A percentile compares a stretch with the other conserved stretches of the same genome.
Evolutionary conservation across 768 basidiomycete species (phyloP).

Genomic region (Floccularia luteovirens): DNA sequence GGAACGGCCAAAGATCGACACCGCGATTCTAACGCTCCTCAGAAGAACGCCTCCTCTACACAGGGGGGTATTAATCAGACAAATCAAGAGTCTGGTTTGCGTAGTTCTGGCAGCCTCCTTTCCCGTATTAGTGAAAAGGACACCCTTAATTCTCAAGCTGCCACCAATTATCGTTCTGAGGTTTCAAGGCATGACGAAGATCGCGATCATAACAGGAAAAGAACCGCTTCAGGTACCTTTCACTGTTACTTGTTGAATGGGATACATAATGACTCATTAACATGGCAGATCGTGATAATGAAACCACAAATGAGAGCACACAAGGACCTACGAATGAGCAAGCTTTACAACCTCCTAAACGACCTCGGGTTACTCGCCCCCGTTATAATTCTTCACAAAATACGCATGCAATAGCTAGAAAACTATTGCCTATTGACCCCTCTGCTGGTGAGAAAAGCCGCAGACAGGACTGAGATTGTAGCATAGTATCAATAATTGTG

Average conservation of each 20-base stretch:
- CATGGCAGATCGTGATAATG: conserved; percentile 56
- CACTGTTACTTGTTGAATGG: conserved; percentile 1
- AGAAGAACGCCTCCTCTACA: conserved; percentile 13
- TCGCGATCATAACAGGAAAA: conserved; percentile 57
- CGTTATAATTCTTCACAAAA: conserved; percentile 31
- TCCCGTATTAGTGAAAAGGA: conserved; percentile 46
- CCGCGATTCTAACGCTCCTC: conserved; percentile 36
- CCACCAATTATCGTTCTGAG: conserved; percentile 37
- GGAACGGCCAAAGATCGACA: conserved; percentile 34
- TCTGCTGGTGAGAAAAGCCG: conserved; percentile 49
- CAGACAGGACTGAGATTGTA: conserved; percentile 43
- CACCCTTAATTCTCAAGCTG: conserved; percentile 26
- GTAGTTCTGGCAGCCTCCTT: conserved; percentile 22
- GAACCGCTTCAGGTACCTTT: conserved; percentile 56
- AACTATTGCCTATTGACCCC: conserved; percentile 55
- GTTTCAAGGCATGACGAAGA: conserved; percentile 49
- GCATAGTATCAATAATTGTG: conserved; percentile 9
- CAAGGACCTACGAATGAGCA: conserved; percentile 26
- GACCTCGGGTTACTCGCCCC: conserved; percentile 50
- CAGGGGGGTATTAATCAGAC: conserved; percentile 10
- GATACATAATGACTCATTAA: conserved; percentile 2
- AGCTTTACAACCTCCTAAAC: conserved; percentile 42
- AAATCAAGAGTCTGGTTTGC: conserved; percentile 15
- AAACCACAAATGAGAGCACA: conserved; percentile 28
- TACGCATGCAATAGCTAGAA: conserved; percentile 40